Percentiles rank a stretch among this genome's conserved stretches.
phyloP scores from a whole-genome alignment of 2,329 filamentous ascomycete genomes.

The Fusarium praegraminearum region DNA sequence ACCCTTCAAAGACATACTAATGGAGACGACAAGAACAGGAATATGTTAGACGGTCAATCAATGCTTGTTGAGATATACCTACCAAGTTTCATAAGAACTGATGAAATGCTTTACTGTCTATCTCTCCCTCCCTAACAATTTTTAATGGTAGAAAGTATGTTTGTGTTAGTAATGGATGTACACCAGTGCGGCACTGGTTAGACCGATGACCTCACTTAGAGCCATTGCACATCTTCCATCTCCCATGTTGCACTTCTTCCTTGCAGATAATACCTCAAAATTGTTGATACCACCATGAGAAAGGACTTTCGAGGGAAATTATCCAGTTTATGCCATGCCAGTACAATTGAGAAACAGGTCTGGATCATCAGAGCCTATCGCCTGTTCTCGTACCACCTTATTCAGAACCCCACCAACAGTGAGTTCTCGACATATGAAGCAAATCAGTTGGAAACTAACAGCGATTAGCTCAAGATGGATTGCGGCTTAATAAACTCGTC shows the following conservation, averaged over 20 bases:
- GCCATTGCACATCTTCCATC: background rate
- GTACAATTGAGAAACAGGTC: slow-evolving; percentile 18
- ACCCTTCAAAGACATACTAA: background rate
- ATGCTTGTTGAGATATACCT: background rate
- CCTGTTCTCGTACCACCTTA: slow-evolving; percentile 5
- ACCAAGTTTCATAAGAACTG: background rate
- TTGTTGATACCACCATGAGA: too few relatives aligned
- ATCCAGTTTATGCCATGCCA: slow-evolving; percentile 7
- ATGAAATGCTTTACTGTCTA: background rate
- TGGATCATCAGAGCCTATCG: background rate
- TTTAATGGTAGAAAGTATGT: background rate
- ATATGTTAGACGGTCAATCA: background rate
- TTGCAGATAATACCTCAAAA: accelerated
- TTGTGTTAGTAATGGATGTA: background rate
- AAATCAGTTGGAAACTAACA: slow-evolving; percentile 1
- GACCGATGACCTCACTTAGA: slow-evolving; percentile 1
- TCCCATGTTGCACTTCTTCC: background rate
- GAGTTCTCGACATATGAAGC: background rate
- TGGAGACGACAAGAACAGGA: background rate
- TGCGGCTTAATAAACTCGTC: background rate
- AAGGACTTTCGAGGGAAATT: background rate
- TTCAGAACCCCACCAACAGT: slow-evolving; percentile 34
- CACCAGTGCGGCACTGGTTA: background rate
- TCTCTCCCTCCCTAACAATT: too few relatives aligned
- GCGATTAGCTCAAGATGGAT: slow-evolving; percentile 9